Conservation (phyloP, 2,329 filamentous ascomycete species). For the Phialophora expanda region DNA sequence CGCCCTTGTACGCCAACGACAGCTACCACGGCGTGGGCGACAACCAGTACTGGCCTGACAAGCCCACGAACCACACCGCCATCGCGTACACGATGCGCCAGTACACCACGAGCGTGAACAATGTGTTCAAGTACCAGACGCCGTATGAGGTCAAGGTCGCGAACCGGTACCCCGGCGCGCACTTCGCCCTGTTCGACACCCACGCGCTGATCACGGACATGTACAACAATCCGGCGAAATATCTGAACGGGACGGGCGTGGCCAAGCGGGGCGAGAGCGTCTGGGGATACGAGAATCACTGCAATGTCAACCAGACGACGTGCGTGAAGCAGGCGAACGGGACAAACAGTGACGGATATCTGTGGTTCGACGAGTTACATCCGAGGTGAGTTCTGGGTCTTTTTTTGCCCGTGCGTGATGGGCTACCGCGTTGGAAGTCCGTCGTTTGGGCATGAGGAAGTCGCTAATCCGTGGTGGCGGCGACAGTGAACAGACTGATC, state of each 20-base stretch:
- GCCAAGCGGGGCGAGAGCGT: conserved; percentile 69
- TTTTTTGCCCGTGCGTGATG: background rate
- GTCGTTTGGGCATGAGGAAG: background rate
- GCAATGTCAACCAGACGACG: conserved; percentile 49
- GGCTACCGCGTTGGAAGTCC: background rate
- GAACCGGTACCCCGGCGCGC: conserved; percentile 58
- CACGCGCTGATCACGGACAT: conserved; percentile 59
- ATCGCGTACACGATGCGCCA: conserved; percentile 60
- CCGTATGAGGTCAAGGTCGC: conserved; percentile 53
- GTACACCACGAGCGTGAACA: conserved; percentile 54
- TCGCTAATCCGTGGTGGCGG: background rate
- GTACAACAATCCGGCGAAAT: conserved; percentile 63
- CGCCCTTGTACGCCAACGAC: conserved; percentile 67
- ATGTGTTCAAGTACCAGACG: conserved; percentile 58
- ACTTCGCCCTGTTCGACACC: conserved; percentile 70
- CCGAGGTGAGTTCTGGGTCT: conserved; percentile 55
- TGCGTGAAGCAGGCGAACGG: conserved; percentile 42
- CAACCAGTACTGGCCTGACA: conserved; percentile 56
- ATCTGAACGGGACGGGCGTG: conserved; percentile 67
- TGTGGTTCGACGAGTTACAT: conserved; percentile 65
- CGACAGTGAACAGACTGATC: conserved; percentile 60
- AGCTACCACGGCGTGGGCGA: conserved; percentile 51
- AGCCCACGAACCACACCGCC: conserved; percentile 57
- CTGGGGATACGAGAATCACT: conserved; percentile 63
- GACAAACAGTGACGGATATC: conserved; percentile 34